Conservation (phyloP, 2,329 filamentous ascomycete genomes). For the Alternaria consortialis region DNA sequence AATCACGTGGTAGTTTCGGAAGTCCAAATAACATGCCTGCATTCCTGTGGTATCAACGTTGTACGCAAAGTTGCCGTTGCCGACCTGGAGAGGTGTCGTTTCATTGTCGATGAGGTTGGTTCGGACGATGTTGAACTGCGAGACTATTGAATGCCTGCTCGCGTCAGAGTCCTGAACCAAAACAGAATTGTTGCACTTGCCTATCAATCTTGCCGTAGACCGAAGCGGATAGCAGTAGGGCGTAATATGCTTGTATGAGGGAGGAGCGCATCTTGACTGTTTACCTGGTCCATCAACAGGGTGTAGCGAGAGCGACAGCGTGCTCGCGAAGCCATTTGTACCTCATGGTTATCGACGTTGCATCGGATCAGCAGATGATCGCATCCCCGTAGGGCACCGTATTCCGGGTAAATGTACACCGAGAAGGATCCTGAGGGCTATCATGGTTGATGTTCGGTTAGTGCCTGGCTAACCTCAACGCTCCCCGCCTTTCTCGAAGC, state of each 20-base stretch:
- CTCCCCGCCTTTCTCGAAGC: slow-evolving; percentile 4
- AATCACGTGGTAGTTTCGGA: neutral
- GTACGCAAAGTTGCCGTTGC: slow-evolving; percentile 59
- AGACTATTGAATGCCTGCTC: slow-evolving; percentile 26
- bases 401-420: slow-evolving; percentile 26
- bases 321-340: neutral
- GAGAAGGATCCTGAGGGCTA: slow-evolving; percentile 12
- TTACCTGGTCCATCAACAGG: neutral
- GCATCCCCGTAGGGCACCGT: slow-evolving; percentile 1
- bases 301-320: neutral
- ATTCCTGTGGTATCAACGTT: slow-evolving; percentile 58
- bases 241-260: neutral
- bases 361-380: neutral
- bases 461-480: neutral
- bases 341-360: neutral
- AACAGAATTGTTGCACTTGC: neutral
- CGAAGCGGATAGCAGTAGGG: slow-evolving; percentile 4
- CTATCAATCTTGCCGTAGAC: slow-evolving; percentile 26
- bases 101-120: slow-evolving; percentile 44
- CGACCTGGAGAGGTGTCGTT: slow-evolving; percentile 60
- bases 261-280: neutral
- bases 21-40: slow-evolving; percentile 34
- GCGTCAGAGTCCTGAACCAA: neutral
- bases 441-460: slow-evolving; percentile 13
- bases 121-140: slow-evolving; percentile 32